A percentile compares a stretch with the other conserved stretches of the same genome.
phyloP scores from a whole-genome alignment of 805 yeast species.

The Spathaspora girioi region DNA sequence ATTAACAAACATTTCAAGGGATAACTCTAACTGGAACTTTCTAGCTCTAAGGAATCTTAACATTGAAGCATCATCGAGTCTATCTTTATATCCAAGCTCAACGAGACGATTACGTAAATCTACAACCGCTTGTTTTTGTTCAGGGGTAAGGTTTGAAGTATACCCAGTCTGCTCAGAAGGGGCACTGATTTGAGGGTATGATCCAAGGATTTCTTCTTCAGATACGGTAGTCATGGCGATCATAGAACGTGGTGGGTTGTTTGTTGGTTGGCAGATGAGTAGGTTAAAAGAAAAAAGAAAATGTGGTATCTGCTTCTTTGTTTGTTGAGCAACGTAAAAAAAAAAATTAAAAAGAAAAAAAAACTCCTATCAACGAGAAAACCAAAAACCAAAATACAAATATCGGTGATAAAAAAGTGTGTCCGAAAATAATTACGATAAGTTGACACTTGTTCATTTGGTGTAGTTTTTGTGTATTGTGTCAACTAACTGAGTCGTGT shows the following conservation, averaged over 20 bases:
- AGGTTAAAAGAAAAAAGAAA: not conserved
- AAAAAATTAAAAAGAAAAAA: not conserved
- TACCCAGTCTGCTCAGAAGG: constrained; percentile 65
- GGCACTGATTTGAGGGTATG: constrained; percentile 73
- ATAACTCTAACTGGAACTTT: constrained; percentile 79
- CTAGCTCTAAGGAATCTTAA: constrained; percentile 91
- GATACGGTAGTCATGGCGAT: constrained; percentile 17
- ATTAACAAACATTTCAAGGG: constrained; percentile 75
- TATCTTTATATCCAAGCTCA: constrained; percentile 64
- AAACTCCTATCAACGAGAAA: not conserved
- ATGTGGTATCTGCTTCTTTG: not conserved
- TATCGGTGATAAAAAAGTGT: not conserved
- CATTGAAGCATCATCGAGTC: constrained; percentile 83
- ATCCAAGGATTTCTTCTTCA: constrained; percentile 41
- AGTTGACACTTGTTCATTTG: not conserved
- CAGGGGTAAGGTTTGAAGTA: constrained; percentile 73
- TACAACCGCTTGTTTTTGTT: constrained; percentile 58
- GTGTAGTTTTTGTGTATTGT: not conserved
- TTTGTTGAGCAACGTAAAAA: not conserved
- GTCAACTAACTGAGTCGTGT: too few relatives aligned
- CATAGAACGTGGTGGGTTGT: not conserved
- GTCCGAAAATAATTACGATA: not conserved
- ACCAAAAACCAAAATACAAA: not conserved
- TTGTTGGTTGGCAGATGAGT: not conserved
- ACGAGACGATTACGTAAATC: constrained; percentile 55